These are phyloP conservation scores for Sutorius eximius DNA, from an alignment of 1,284 basidiomycete species.

Conservation along the genomic window DNA sequence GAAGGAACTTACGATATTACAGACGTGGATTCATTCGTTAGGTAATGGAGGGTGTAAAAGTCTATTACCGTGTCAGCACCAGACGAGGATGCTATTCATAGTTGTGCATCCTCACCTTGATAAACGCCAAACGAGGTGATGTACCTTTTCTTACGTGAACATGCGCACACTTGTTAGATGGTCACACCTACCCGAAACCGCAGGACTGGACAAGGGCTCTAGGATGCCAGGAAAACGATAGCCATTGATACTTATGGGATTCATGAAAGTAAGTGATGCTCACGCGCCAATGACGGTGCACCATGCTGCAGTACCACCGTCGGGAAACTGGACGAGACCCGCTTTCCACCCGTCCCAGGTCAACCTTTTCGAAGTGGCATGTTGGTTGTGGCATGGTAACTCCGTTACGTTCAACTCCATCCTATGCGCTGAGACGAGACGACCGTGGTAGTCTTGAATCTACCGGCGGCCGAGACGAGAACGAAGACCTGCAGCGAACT, in stretches of 20 bases:
- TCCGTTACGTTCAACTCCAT: too few species aligned
- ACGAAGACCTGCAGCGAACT: too few species aligned
- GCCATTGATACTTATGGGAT: neutral
- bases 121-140: constrained; percentile 30
- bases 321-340: constrained; percentile 22
- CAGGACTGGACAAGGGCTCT: constrained; percentile 29
- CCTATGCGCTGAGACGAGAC: too few species aligned
- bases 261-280: neutral
- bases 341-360: too few species aligned
- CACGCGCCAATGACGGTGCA: constrained; percentile 27
- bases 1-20: constrained; percentile 30
- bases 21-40: constrained; percentile 31
- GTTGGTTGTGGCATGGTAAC: too few species aligned
- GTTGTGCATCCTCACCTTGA: constrained; percentile 26
- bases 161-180: neutral
- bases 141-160: constrained; percentile 21
- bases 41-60: constrained; percentile 31
- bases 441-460: too few species aligned
- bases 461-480: too few species aligned
- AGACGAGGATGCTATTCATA: neutral
- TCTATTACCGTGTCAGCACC: constrained; percentile 15
- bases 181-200: constrained; percentile 23
- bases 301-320: constrained; percentile 31
- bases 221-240: neutral
- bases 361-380: too few species aligned